Evolutionary conservation across 176 grass and related monocot species (phyloP).

Genomic region (Canna indica): DNA sequence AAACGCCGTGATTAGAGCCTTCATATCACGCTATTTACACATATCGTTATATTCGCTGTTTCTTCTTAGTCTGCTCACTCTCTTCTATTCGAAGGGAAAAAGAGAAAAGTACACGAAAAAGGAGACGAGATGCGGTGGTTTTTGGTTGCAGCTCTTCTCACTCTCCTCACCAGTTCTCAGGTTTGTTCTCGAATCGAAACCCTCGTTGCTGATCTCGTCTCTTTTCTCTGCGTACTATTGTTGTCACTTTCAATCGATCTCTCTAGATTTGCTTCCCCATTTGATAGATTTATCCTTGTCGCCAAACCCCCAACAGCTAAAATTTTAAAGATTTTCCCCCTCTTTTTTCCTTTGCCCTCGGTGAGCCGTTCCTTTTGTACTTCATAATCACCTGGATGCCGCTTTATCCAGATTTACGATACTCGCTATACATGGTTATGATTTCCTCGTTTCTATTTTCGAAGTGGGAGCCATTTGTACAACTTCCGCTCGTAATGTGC

Average conservation of each 20-base stretch:
- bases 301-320: background rate
- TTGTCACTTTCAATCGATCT: background rate
- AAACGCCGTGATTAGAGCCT: too few relatives aligned
- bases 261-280: background rate
- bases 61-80: too few relatives aligned
- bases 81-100: background rate
- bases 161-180: conserved; percentile 93
- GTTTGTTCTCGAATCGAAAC: conserved; percentile 8
- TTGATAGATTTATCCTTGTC: background rate
- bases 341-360: too few relatives aligned
- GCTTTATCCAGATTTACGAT: background rate
- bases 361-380: background rate
- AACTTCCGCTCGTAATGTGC: background rate
- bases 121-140: conserved; percentile 57
- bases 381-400: background rate
- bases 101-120: background rate
- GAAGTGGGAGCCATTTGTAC: background rate
- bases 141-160: conserved; percentile 72
- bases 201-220: background rate
- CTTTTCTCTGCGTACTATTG: background rate
- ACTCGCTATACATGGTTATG: background rate
- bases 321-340: background rate
- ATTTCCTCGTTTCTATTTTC: too few relatives aligned
- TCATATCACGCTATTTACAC: too few relatives aligned
- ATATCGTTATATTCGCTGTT: too few relatives aligned